Evolutionary conservation across 2,329 filamentous ascomycete genomes (phyloP).

Genomic region (Laburnicola sp.): DNA sequence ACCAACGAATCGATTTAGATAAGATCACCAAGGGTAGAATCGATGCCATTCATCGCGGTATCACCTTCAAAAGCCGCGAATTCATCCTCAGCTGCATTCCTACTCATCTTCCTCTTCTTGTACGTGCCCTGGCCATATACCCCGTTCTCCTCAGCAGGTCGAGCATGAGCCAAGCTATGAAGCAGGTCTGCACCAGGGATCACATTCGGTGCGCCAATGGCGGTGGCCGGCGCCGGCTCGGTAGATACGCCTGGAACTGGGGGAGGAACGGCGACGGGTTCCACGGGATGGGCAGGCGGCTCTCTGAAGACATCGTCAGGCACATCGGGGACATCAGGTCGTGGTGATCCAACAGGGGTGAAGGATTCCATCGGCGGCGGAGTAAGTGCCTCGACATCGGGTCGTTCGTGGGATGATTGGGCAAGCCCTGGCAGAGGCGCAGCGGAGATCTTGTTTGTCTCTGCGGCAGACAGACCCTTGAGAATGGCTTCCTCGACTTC

Average conservation of each 20-base stretch:
- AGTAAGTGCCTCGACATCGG: conserved; percentile 70
- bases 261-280: conserved; percentile 29
- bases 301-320: conserved; percentile 35
- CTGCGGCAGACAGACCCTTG: conserved; percentile 70
- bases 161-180: conserved; percentile 34
- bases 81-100: conserved; percentile 40
- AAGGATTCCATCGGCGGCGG: conserved; percentile 68
- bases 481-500: conserved; percentile 92
- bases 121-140: conserved; percentile 27
- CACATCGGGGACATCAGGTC: conserved; percentile 27
- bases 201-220: conserved; percentile 23
- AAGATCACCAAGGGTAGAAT: conserved; percentile 64
- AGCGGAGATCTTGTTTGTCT: conserved; percentile 53
- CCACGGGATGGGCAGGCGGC: conserved; percentile 29
- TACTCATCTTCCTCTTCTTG: conserved; percentile 47
- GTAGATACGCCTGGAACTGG: conserved; percentile 21
- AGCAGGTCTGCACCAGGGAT: conserved; percentile 36
- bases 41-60: conserved; percentile 60
- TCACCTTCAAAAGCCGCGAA: conserved; percentile 49
- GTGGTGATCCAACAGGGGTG: conserved; percentile 56
- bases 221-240: conserved; percentile 26
- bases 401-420: conserved; percentile 8
- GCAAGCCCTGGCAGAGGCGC: conserved; percentile 33
- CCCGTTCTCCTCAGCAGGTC: conserved; percentile 24
- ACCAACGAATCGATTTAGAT: conserved; percentile 21